These are phyloP conservation scores for Geoglossum glabrum DNA, from an alignment of 495 filamentous ascomycete species.

Conservation along the genomic window DNA sequence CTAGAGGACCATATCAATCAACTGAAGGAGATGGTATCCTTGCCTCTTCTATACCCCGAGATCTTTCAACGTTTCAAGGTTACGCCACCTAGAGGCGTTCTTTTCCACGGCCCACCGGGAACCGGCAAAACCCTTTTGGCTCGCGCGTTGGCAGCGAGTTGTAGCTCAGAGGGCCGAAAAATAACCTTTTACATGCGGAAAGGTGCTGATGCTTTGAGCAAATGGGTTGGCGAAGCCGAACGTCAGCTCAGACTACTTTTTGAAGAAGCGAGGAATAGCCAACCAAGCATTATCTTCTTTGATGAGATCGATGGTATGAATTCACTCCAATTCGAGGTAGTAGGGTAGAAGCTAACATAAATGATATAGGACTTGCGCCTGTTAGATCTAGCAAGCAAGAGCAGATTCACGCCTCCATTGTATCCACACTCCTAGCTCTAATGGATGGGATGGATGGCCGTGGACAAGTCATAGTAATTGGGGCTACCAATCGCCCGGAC, in stretches of 20 bases:
- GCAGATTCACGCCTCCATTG: constrained; percentile 95
- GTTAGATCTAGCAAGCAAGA: constrained; percentile 95
- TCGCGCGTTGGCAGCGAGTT: constrained; percentile 68
- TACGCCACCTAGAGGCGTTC: constrained; percentile 76
- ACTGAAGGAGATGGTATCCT: constrained; percentile 91
- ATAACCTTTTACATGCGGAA: constrained; percentile 99
- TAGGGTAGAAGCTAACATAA: not conserved
- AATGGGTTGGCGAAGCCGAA: constrained; percentile 98
- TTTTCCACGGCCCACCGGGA: constrained; percentile 93
- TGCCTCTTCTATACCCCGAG: constrained; percentile 86
- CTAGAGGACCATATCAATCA: constrained; percentile 82
- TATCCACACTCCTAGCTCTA: constrained; percentile 79
- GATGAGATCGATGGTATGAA: constrained; percentile 82
- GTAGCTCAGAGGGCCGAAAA: constrained; percentile 64
- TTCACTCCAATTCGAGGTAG: not conserved
- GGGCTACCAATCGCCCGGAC: constrained; percentile 92
- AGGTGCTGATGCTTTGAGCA: constrained; percentile 87
- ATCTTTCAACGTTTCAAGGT: constrained; percentile 84
- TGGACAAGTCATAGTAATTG: constrained; percentile 94
- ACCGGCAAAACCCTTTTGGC: constrained; percentile 95
- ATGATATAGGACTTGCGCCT: constrained; percentile 46
- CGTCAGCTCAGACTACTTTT: constrained; percentile 82
- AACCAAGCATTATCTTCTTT: constrained; percentile 98
- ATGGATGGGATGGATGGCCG: constrained; percentile 99
- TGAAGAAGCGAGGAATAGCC: constrained; percentile 83